These are phyloP conservation scores for Puccinia horiana DNA, from an alignment of 1,284 basidiomycete species.

Conservation along the genomic window DNA sequence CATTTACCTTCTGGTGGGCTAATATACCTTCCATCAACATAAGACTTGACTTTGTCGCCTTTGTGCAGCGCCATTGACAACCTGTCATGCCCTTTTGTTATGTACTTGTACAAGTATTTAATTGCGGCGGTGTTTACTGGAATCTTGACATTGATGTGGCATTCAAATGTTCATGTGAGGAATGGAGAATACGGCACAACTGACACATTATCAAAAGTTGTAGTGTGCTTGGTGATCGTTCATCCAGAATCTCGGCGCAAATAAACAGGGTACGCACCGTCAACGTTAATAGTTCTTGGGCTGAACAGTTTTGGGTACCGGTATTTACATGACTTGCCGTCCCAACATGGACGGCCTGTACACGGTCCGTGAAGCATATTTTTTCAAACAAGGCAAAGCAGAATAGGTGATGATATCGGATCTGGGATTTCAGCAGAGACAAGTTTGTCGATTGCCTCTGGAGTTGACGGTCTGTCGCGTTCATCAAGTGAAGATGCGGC, in stretches of 20 bases:
- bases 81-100: conserved; percentile 27
- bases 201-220: background rate
- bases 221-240: background rate
- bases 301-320: background rate
- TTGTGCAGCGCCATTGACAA: background rate
- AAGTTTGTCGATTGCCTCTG: background rate
- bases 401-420: too few species aligned
- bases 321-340: background rate
- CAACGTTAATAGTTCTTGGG: background rate
- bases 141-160: conserved; percentile 31
- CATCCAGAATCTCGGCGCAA: background rate
- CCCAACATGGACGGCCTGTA: background rate
- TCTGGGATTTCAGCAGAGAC: conserved; percentile 13
- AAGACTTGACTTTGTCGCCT: background rate
- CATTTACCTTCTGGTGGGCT: conserved; percentile 32
- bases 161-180: background rate
- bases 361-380: conserved; percentile 21
- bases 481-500: conserved; percentile 11
- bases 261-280: conserved; percentile 15
- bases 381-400: background rate
- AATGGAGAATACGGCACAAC: conserved; percentile 14
- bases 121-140: background rate
- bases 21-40: conserved; percentile 10
- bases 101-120: conserved; percentile 31
- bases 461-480: background rate